Conservation (phyloP, 2,329 filamentous ascomycete species). For the Pseudogymnoascus verrucosus region DNA sequence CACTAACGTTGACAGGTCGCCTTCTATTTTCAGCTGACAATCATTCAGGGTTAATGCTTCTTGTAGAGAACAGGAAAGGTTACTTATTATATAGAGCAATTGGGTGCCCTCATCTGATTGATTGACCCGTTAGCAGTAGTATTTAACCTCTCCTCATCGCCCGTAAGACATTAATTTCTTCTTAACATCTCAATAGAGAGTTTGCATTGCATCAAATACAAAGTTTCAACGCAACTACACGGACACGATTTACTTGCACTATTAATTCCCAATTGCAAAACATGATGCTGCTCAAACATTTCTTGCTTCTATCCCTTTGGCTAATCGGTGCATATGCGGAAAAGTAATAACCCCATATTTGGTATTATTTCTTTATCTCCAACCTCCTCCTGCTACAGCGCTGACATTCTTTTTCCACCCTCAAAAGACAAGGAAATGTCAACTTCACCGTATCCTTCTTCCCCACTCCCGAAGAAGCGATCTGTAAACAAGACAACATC, state of each 20-base stretch:
- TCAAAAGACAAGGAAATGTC: background rate
- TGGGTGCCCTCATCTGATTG: background rate
- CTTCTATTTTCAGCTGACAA: background rate
- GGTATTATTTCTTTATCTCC: background rate
- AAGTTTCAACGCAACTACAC: background rate
- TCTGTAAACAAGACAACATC: background rate
- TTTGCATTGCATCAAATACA: background rate
- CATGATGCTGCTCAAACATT: background rate
- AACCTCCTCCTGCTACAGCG: background rate
- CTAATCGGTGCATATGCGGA: background rate
- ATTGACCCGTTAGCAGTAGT: background rate
- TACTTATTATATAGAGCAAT: too few species aligned
- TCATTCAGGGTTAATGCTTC: too few species aligned
- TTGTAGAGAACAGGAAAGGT: too few species aligned
- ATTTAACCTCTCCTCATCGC: background rate
- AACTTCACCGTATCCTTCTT: background rate
- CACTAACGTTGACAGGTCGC: background rate
- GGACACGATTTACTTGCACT: background rate
- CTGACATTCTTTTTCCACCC: background rate
- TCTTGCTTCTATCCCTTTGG: background rate
- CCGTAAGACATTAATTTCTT: background rate
- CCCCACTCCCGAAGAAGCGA: background rate
- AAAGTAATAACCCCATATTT: background rate
- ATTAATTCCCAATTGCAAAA: background rate
- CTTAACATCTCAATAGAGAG: background rate